Percentiles rank a stretch among this genome's conserved stretches.
phyloP scores from a whole-genome alignment of 2,329 filamentous ascomycete genomes.

The Aspergillus spinulosporus region DNA sequence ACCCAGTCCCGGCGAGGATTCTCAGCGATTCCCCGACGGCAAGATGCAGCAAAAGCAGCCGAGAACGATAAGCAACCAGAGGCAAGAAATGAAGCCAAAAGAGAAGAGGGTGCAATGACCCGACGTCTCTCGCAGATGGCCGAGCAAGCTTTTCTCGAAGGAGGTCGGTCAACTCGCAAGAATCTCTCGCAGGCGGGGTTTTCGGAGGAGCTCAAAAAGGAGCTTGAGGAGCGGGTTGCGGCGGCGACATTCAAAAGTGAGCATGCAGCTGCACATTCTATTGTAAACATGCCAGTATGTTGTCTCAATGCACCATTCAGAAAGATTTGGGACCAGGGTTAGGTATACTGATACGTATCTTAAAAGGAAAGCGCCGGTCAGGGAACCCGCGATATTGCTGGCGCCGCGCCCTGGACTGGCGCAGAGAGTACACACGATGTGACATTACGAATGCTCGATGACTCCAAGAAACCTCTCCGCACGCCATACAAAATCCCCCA shows the following conservation, averaged over 20 bases:
- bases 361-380: slow-evolving; percentile 60
- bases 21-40: slow-evolving; percentile 26
- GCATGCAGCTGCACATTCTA: slow-evolving; percentile 55
- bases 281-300: slow-evolving; percentile 54
- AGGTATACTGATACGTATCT: background rate
- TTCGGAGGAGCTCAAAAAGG: slow-evolving; percentile 59
- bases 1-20: slow-evolving; percentile 21
- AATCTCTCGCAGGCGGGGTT: slow-evolving; percentile 64
- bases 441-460: slow-evolving; percentile 75
- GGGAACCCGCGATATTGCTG: slow-evolving; percentile 68
- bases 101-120: slow-evolving; percentile 58
- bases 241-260: slow-evolving; percentile 56
- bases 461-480: slow-evolving; percentile 59
- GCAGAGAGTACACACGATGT: slow-evolving; percentile 72
- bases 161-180: slow-evolving; percentile 56
- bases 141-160: slow-evolving; percentile 58
- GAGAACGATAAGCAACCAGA: slow-evolving; percentile 17
- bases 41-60: slow-evolving; percentile 23
- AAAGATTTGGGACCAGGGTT: background rate
- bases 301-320: too few relatives aligned
- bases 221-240: slow-evolving; percentile 61
- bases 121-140: slow-evolving; percentile 60
- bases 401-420: slow-evolving; percentile 73
- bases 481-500: slow-evolving; percentile 43
- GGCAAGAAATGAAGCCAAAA: slow-evolving; percentile 26